These are phyloP conservation scores for Rhizopogon vesiculosus DNA, from an alignment of 768 basidiomycete species.

Conservation along the genomic window DNA sequence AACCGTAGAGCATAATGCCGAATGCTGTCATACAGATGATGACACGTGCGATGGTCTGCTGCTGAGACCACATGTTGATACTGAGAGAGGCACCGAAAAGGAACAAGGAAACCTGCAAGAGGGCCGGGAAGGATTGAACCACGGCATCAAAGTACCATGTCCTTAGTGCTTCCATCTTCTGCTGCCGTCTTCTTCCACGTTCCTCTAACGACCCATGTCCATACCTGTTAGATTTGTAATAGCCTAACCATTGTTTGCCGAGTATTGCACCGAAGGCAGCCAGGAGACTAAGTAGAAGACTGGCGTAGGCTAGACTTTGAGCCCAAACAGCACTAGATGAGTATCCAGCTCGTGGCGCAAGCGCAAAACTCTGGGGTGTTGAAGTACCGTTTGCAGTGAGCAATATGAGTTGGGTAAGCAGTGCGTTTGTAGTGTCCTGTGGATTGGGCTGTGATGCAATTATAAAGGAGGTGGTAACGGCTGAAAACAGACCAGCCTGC, in stretches of 20 bases:
- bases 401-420: slow-evolving; percentile 8
- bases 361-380: background rate
- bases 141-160: slow-evolving; percentile 12
- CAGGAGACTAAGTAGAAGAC: slow-evolving; percentile 9
- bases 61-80: slow-evolving; percentile 1
- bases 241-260: slow-evolving; percentile 13
- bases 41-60: slow-evolving; percentile 6
- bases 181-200: slow-evolving; percentile 8
- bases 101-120: slow-evolving; percentile 10
- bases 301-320: slow-evolving; percentile 11
- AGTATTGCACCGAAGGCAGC: slow-evolving; percentile 14
- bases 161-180: slow-evolving; percentile 9
- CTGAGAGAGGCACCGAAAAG: slow-evolving; percentile 10
- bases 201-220: slow-evolving; percentile 8
- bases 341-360: slow-evolving; percentile 6
- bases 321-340: slow-evolving; percentile 4
- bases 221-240: slow-evolving; percentile 1
- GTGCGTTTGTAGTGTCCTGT: slow-evolving; percentile 8
- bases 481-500: slow-evolving; percentile 14
- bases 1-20: slow-evolving; percentile 7
- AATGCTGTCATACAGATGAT: slow-evolving; percentile 2
- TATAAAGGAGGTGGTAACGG: slow-evolving; percentile 12
- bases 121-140: slow-evolving; percentile 6
- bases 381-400: slow-evolving; percentile 7
- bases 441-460: slow-evolving; percentile 6